A percentile compares a stretch with the other conserved stretches of the same genome.
Conservation (phyloP, 495 filamentous ascomycete genomes). For the Penicillium nucicola region DNA sequence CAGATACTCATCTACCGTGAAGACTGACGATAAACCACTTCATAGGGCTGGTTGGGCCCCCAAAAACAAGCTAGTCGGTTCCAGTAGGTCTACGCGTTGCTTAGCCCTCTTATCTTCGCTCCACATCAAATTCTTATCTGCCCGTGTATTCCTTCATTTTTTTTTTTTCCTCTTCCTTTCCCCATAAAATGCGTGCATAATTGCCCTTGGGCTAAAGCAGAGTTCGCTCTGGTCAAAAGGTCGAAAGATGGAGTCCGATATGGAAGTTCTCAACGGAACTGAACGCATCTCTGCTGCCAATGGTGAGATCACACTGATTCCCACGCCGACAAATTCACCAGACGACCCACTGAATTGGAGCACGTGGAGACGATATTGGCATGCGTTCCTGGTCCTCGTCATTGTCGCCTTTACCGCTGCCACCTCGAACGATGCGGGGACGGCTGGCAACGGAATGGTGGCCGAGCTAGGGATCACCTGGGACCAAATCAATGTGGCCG, state of each 20-base stretch:
- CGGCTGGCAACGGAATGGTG: constrained; percentile 25
- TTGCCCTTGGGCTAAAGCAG: neutral
- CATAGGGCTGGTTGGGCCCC: too few species aligned
- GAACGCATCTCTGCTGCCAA: constrained; percentile 11
- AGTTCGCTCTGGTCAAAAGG: neutral
- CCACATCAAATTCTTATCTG: too few species aligned
- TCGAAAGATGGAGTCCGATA: neutral
- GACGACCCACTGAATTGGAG: constrained; percentile 56
- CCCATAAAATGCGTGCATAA: neutral
- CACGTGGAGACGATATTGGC: constrained; percentile 37
- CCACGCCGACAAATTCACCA: constrained; percentile 46
- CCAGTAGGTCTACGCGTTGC: too few species aligned
- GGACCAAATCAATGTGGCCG: constrained; percentile 20
- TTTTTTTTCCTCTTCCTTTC: neutral
- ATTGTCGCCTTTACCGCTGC: constrained; percentile 26
- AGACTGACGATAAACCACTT: too few species aligned
- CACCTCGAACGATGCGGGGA: constrained; percentile 26
- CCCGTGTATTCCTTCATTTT: too few species aligned
- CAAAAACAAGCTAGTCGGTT: too few species aligned
- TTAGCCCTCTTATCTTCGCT: too few species aligned
- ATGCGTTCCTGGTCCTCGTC: constrained; percentile 20
- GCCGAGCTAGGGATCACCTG: constrained; percentile 19
- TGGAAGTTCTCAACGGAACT: constrained; percentile 17
- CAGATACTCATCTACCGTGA: too few species aligned
- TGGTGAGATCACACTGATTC: constrained; percentile 45